Conservation (phyloP, 1,284 basidiomycete genomes). For the Boletus semigastroideus region DNA sequence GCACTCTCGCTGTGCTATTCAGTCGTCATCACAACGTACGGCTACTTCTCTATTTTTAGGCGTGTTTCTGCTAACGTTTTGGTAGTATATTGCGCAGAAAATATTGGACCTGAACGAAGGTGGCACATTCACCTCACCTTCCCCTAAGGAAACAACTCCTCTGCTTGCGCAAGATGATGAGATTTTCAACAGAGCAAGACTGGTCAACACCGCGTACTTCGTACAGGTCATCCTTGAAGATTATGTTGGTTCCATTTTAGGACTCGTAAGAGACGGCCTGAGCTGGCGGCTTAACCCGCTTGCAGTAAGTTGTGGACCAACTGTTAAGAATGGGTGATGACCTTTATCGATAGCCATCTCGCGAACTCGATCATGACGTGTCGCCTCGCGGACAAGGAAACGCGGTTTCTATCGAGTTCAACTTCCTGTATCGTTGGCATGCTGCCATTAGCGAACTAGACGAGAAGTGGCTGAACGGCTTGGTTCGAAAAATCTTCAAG, state of each 20-base stretch:
- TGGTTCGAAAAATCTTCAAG: slow-evolving; percentile 48
- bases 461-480: slow-evolving; percentile 54
- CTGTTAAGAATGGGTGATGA: slow-evolving; percentile 22
- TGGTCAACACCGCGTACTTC: slow-evolving; percentile 75
- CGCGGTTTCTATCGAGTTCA: slow-evolving; percentile 72
- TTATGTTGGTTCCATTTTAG: slow-evolving; percentile 63
- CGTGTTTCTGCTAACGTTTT: slow-evolving; percentile 4
- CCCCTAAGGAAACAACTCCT: slow-evolving; percentile 30
- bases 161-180: slow-evolving; percentile 61
- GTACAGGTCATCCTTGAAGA: slow-evolving; percentile 64
- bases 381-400: slow-evolving; percentile 69
- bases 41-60: background rate
- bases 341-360: slow-evolving; percentile 17
- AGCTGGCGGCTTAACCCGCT: slow-evolving; percentile 50
- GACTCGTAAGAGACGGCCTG: slow-evolving; percentile 45
- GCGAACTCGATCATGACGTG: slow-evolving; percentile 22
- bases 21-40: slow-evolving; percentile 74
- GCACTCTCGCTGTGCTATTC: slow-evolving; percentile 69
- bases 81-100: slow-evolving; percentile 68
- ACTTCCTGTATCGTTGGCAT: slow-evolving; percentile 76
- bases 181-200: slow-evolving; percentile 71
- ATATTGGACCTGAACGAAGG: slow-evolving; percentile 70
- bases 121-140: slow-evolving; percentile 37
- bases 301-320: slow-evolving; percentile 31
- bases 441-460: slow-evolving; percentile 62